A percentile compares a stretch with the other conserved stretches of the same genome.
phyloP scores from a whole-genome alignment of 768 basidiomycete genomes.

The Strobilomyces dryophilus region DNA sequence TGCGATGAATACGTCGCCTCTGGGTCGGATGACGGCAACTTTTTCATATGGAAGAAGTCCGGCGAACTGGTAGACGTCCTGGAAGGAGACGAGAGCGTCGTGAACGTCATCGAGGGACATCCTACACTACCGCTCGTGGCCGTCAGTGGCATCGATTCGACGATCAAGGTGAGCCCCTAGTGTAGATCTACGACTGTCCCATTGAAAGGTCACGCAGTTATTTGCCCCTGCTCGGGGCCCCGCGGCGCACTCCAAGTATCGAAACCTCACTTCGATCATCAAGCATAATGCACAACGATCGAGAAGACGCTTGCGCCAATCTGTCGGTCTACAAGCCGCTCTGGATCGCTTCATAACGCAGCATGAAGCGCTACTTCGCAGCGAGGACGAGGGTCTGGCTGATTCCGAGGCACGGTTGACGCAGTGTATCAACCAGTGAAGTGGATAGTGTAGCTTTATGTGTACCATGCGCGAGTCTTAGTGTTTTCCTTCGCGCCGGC shows the following conservation, averaged over 20 bases:
- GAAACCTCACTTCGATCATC: constrained; percentile 52
- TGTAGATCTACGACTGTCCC: neutral
- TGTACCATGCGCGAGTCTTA: neutral
- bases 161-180: constrained; percentile 60
- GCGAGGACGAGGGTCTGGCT: constrained; percentile 19
- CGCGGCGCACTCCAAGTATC: constrained; percentile 52
- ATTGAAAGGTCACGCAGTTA: constrained; percentile 38
- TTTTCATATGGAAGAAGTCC: constrained; percentile 83
- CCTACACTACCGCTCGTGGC: constrained; percentile 76
- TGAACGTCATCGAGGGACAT: constrained; percentile 86
- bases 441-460: neutral
- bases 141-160: constrained; percentile 81
- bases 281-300: constrained; percentile 45
- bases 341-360: constrained; percentile 25
- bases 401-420: constrained; percentile 25
- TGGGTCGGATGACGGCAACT: constrained; percentile 84
- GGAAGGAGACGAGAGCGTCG: constrained; percentile 77
- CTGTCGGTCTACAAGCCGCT: constrained; percentile 23
- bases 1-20: constrained; percentile 74
- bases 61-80: constrained; percentile 68
- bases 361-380: constrained; percentile 27
- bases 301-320: constrained; percentile 17
- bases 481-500: neutral
- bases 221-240: constrained; percentile 54
- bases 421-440: constrained; percentile 30